These are phyloP conservation scores for Nicotiana noctiflora DNA, from an alignment of 257 asterid genomes.

Conservation along the genomic window DNA sequence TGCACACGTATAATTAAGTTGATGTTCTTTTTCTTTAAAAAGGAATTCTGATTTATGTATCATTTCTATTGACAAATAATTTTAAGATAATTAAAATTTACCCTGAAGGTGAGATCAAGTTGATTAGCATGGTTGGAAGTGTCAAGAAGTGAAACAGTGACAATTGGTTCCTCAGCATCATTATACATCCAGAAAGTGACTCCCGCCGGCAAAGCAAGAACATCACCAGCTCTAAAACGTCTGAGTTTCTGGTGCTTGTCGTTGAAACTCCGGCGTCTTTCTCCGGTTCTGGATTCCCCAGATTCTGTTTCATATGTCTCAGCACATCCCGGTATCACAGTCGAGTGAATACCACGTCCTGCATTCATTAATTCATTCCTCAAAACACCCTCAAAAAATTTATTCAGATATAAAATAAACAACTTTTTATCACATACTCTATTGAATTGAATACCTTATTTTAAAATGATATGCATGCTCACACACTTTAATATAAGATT, in stretches of 20 bases:
- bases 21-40: too few species aligned
- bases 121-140: slow-evolving; percentile 43
- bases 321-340: slow-evolving; percentile 16
- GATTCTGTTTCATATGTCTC: slow-evolving; percentile 14
- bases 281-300: neutral
- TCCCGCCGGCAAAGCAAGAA: slow-evolving; percentile 48
- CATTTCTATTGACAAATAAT: neutral
- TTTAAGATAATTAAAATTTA: neutral
- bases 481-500: too few species aligned
- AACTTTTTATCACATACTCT: too few species aligned
- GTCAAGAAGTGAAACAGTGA: slow-evolving; percentile 50
- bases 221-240: slow-evolving; percentile 35
- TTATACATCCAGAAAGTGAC: slow-evolving; percentile 50
- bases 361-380: neutral
- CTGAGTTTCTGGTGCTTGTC: slow-evolving; percentile 52
- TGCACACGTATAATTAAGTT: too few species aligned
- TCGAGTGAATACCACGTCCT: slow-evolving; percentile 15
- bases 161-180: slow-evolving; percentile 32
- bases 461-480: too few species aligned
- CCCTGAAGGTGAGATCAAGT: slow-evolving; percentile 53
- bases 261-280: neutral
- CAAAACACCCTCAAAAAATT: neutral
- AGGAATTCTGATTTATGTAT: too few species aligned
- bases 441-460: too few species aligned
- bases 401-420: neutral